A percentile compares a stretch with the other conserved stretches of the same genome.
These are phyloP conservation scores for Arxiozyma heterogenica DNA, from an alignment of 1,139 yeast species.

Conservation along the genomic window DNA sequence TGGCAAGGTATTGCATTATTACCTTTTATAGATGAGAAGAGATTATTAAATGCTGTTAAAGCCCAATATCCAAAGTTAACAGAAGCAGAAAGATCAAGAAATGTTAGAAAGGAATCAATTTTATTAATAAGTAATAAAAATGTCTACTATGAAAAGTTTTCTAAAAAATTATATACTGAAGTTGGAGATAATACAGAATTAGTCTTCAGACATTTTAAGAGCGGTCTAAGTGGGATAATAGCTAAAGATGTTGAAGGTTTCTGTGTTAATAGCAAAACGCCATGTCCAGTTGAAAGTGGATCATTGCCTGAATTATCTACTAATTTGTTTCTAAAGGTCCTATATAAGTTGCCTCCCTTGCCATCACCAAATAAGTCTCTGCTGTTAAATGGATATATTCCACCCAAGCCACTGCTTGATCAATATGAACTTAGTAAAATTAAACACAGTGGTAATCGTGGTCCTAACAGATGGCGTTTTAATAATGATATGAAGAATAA, in stretches of 20 bases:
- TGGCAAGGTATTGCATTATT: slow-evolving; percentile 92
- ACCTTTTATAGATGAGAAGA: slow-evolving; percentile 81
- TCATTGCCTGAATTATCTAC: slow-evolving; percentile 51
- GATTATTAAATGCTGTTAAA: slow-evolving; percentile 59
- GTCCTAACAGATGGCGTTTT: slow-evolving; percentile 24
- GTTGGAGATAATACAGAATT: slow-evolving; percentile 22
- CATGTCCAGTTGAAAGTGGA: slow-evolving; percentile 50
- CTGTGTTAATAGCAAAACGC: slow-evolving; percentile 38
- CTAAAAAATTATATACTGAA: slow-evolving; percentile 28
- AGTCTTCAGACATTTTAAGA: slow-evolving; percentile 39
- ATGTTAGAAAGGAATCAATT: slow-evolving; percentile 56
- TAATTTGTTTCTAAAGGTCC: slow-evolving; percentile 45
- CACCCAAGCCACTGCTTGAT: slow-evolving; percentile 52
- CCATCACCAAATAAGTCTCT: slow-evolving; percentile 61
- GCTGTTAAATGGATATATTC: slow-evolving; percentile 70
- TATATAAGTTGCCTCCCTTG: slow-evolving; percentile 52
- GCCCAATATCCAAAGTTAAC: slow-evolving; percentile 56
- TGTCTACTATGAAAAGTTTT: slow-evolving; percentile 29
- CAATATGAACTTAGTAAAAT: slow-evolving; percentile 64
- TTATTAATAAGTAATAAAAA: slow-evolving; percentile 51
- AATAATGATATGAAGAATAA: slow-evolving; percentile 25
- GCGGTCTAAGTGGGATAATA: slow-evolving; percentile 64
- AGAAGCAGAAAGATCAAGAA: slow-evolving; percentile 61
- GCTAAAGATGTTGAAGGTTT: slow-evolving; percentile 37
- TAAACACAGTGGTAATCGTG: slow-evolving; percentile 31